Base-by-base conservation (phyloP, 2,329 filamentous ascomycete genomes). In the Beauveria medogensis region DNA sequence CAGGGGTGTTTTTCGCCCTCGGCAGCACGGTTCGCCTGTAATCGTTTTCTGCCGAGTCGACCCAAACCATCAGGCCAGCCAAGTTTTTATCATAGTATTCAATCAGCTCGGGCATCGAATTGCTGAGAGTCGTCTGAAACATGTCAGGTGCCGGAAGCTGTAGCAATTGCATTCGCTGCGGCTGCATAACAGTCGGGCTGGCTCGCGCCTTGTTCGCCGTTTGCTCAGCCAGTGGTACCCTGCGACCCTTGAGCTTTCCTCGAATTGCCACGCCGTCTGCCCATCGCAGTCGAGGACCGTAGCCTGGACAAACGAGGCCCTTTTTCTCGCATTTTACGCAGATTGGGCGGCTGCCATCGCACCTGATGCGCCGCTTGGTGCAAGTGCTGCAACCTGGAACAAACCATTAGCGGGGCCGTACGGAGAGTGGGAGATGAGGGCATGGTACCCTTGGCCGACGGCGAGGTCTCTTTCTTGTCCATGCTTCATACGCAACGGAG, bases 21-120 rank as follows among this genome's bases (percentile, higher is more conserved):
- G 69, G 69, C 5, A 69, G 61, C 24, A 71, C 65, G 3, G 64
- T 64, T 5, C 65, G 66, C 3, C 69, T 65, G 60, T 71, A 71
- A 34, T 66, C 66, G 41, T 71, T 71, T 20, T 69, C 65, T 4
- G 64, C 65, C 10, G 69, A 68, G 55, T 71, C 69, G 20, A 71
- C 62, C 69, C 69, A 71, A 18, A 71, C 69, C 69, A 71, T 71
- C 12, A 70, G 63, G 6, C 68, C 67, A 3, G 69, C 69, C 28
- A 71, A 54, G 55, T 69, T 64, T 55, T 68, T 67, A 37, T 69
- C 67, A 53, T 69, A 71, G 55, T 71, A 70, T 9, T 70, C 66
- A 34, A 71, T 65, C 48, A 71, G 67, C 12, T 66, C 62, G 6
- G 64, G 63, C 18, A 63, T 61, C 20, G 69, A 67, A 10, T 59